Base-by-base conservation (phyloP, 768 basidiomycete genomes). In the Daedalea quercina region DNA sequence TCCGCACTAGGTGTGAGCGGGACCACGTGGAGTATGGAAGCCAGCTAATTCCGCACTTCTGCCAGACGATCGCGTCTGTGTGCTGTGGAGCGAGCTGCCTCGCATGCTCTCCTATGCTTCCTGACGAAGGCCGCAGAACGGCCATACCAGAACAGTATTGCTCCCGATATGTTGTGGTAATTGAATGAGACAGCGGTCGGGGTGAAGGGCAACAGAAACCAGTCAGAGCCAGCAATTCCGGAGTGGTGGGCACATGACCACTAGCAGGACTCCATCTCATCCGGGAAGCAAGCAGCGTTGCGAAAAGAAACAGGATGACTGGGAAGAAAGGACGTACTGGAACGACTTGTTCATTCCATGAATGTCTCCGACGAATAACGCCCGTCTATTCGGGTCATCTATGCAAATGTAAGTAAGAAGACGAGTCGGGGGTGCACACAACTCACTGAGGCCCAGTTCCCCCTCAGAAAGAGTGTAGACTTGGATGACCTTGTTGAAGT, bases 321-420 rank as follows among this genome's bases (percentile, higher is more conserved):
- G 4, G 37, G 37, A 8, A 15, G 44, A 20, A 7, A 25, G 23
- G 26, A 69, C 85, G 52, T 50, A 91, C 89, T 79, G 72, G 3
- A 96, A 68, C 0, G 84, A 77, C 6, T 74, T 64, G 49, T 78
- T 75, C 80, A 86, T 90, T 44, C 90, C 91, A 73, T 97, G 94
- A 7, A 96, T 75, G 61, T 97, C 94, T 8, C 94, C 94, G 12
- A 96, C 71, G 54, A 92, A 69, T 41, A 97, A 80, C 24, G 87
- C 71, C 15, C 91, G 81, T 56, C 66, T 73, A 24, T 69, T 60
- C 2, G 75, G 65, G 13, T 78, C 72, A 53, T 76, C 87, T 87
- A 46, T 26, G 19, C 35, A 9, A 40, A 45, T 20, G 28, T 47
- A 35, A 41, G 17, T 22, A 22, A 11, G 4, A 15, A 26, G 34